Percentiles rank a stretch among this genome's conserved stretches.
These are phyloP conservation scores for Triticum dicoccoides DNA, from an alignment of 176 grass and related monocot species.

Conservation along the genomic window DNA sequence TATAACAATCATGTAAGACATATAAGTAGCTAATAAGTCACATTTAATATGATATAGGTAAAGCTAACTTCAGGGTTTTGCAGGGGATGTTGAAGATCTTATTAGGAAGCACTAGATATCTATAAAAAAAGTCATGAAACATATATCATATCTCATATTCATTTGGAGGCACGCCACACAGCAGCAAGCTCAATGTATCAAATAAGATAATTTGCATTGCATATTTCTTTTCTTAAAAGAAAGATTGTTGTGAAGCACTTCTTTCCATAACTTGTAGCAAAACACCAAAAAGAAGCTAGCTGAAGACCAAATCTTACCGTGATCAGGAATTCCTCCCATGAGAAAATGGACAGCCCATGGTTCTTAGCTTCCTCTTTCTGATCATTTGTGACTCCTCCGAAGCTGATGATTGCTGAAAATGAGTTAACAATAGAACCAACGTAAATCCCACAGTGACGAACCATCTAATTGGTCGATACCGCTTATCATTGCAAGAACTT, in stretches of 20 bases:
- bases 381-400: constrained; percentile 74
- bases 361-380: constrained; percentile 70
- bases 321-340: constrained; percentile 87
- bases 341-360: constrained; percentile 66
- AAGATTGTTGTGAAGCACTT: background rate
- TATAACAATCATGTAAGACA: background rate
- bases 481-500: constrained; percentile 19
- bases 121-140: background rate
- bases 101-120: background rate
- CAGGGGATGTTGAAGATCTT: background rate
- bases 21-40: background rate
- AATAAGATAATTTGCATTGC: background rate
- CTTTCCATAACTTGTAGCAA: background rate
- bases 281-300: background rate
- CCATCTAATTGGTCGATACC: background rate
- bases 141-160: background rate
- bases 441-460: background rate
- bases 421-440: background rate
- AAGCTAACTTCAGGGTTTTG: background rate
- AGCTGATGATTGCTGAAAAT: constrained; percentile 73
- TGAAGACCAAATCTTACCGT: constrained; percentile 40
- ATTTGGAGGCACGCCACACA: background rate
- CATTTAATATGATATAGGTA: background rate
- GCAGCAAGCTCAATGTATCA: background rate
- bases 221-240: background rate